Evolutionary conservation across 192 early-diverging fungal genomes (phyloP).

Genomic region (Powellomyces hirtus): DNA sequence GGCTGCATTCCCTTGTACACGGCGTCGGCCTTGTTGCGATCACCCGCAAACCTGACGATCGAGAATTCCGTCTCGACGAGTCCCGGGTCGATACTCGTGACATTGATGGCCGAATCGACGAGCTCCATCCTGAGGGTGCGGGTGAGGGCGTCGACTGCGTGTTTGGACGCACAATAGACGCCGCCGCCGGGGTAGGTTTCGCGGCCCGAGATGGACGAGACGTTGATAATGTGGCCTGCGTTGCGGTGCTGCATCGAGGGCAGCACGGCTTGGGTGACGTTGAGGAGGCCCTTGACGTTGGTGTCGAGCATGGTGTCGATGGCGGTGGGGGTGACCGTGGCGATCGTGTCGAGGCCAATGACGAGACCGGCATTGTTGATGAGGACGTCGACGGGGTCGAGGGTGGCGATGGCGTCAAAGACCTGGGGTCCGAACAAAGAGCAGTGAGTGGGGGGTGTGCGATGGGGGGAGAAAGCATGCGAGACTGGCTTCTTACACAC

Average conservation of each 20-base stretch:
- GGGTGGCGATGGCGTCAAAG: slow-evolving; percentile 29
- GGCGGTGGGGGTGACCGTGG: slow-evolving; percentile 53
- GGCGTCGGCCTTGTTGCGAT: slow-evolving; percentile 34
- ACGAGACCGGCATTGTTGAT: slow-evolving; percentile 90
- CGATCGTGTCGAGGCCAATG: slow-evolving; percentile 70
- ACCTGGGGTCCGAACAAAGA: too few relatives aligned
- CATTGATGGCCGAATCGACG: slow-evolving; percentile 60
- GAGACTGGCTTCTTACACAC: too few relatives aligned
- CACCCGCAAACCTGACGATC: slow-evolving; percentile 76
- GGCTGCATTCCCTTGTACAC: slow-evolving; percentile 77
- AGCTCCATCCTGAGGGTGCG: slow-evolving; percentile 73
- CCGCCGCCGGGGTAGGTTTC: slow-evolving; percentile 69
- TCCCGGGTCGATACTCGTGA: slow-evolving; percentile 80
- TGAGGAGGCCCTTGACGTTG: slow-evolving; percentile 88
- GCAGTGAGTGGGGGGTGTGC: neutral
- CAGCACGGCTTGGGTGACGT: slow-evolving; percentile 74
- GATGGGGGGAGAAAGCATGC: too few relatives aligned
- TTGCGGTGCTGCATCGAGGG: slow-evolving; percentile 70
- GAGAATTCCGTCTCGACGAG: slow-evolving; percentile 83
- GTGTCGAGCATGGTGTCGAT: slow-evolving; percentile 83
- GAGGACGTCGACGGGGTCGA: slow-evolving; percentile 65
- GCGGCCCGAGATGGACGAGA: slow-evolving; percentile 74
- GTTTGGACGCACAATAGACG: slow-evolving; percentile 82
- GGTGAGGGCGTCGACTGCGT: slow-evolving; percentile 79
- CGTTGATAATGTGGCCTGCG: slow-evolving; percentile 80